These are phyloP conservation scores for Podospora anserina DNA, from an alignment of 495 filamentous ascomycete genomes.

Conservation along the genomic window DNA sequence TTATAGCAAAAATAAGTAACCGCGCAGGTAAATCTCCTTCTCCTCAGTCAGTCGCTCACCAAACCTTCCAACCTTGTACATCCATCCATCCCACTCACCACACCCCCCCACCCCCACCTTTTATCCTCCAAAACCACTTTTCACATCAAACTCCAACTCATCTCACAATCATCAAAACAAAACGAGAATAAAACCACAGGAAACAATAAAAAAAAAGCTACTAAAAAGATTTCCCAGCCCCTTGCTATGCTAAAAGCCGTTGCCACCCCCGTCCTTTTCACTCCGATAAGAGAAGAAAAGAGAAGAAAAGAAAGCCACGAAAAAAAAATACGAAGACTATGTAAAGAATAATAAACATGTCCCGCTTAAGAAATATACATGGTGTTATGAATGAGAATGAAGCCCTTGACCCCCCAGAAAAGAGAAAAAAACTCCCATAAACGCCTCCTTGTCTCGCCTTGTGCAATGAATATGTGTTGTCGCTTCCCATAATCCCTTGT, in stretches of 20 bases:
- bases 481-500: background rate
- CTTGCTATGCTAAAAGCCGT: background rate
- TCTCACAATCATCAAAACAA: constrained; percentile 2
- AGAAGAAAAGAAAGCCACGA: too few species aligned
- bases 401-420: too few species aligned
- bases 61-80: too few species aligned
- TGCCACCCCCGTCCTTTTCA: background rate
- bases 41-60: too few species aligned
- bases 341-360: background rate
- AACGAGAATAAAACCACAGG: background rate
- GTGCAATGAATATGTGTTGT: background rate
- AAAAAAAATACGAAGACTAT: background rate
- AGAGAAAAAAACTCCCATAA: background rate
- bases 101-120: background rate
- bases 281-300: background rate
- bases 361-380: background rate
- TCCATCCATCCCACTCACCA: background rate
- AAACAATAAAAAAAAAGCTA: background rate
- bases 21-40: too few species aligned
- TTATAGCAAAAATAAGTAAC: too few species aligned
- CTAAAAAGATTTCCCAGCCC: background rate
- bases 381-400: background rate
- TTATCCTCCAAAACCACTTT: background rate
- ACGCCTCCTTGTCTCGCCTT: background rate
- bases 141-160: background rate